Conservation (phyloP, 2,329 filamentous ascomycete species). For the Ophiostoma montium region DNA sequence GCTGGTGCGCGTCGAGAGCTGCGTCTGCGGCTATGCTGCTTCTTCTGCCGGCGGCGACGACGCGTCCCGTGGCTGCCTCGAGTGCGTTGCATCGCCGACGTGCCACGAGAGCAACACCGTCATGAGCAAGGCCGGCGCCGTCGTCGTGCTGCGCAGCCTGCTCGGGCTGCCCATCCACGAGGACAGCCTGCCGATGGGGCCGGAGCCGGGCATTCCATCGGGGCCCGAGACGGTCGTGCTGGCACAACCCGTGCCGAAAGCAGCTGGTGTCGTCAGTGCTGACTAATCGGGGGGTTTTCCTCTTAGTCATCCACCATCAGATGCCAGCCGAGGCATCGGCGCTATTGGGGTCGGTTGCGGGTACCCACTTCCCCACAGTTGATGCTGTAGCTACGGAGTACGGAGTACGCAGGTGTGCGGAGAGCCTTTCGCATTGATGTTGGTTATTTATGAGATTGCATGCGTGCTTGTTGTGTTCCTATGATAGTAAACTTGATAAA, state of each 20-base stretch:
- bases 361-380: neutral
- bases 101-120: constrained; percentile 83
- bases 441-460: no score
- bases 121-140: constrained; percentile 81
- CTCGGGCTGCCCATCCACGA: constrained; percentile 67
- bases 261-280: no score
- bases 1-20: constrained; percentile 59
- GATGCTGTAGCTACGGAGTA: no score
- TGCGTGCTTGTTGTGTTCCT: no score
- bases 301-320: no score
- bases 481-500: no score
- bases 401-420: no score
- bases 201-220: constrained; percentile 52
- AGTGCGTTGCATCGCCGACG: constrained; percentile 74
- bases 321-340: no score
- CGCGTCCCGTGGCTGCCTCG: constrained; percentile 85
- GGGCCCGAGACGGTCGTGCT: constrained; percentile 73
- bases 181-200: constrained; percentile 73
- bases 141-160: constrained; percentile 65
- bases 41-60: no score
- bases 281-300: no score
- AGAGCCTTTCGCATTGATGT: no score
- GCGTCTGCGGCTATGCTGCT: constrained; percentile 52
- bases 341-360: no score
- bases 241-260: constrained; percentile 48